Evolutionary conservation across 495 filamentous ascomycete genomes (phyloP).

Genomic region (Melanomma pulvis-pyrius): DNA sequence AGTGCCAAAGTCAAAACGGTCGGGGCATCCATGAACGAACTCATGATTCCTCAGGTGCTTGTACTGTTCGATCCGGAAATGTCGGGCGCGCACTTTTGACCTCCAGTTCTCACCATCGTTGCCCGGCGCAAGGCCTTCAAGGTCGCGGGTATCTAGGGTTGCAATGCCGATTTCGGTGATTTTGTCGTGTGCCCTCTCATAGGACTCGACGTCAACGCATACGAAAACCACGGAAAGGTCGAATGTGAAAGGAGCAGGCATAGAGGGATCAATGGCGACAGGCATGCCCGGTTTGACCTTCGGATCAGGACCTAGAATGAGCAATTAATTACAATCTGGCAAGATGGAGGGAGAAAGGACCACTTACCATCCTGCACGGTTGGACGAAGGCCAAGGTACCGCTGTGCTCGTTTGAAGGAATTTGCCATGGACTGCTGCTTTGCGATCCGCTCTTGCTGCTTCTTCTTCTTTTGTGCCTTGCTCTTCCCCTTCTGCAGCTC

Average conservation of each 20-base stretch:
- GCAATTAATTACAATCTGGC: neutral
- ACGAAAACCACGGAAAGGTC: conserved; percentile 66
- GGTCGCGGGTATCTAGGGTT: conserved; percentile 71
- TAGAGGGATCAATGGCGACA: conserved; percentile 40
- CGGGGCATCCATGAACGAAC: conserved; percentile 70
- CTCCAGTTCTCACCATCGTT: conserved; percentile 64
- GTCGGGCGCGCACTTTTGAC: conserved; percentile 63
- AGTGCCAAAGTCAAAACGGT: conserved; percentile 71
- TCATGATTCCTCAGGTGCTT: conserved; percentile 61
- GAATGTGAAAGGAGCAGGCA: conserved; percentile 52
- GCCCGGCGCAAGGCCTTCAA: conserved; percentile 59
- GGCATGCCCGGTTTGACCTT: neutral
- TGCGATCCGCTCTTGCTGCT: conserved; percentile 30
- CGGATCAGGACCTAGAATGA: neutral
- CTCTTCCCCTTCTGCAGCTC: conserved; percentile 51
- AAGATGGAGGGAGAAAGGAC: neutral
- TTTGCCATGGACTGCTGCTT: conserved; percentile 53
- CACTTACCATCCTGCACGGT: conserved; percentile 9
- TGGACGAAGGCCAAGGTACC: conserved; percentile 67
- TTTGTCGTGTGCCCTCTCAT: conserved; percentile 61
- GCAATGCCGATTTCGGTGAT: conserved; percentile 89
- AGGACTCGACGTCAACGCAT: conserved; percentile 79
- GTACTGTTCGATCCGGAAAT: conserved; percentile 77
- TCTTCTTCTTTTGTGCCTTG: conserved; percentile 53
- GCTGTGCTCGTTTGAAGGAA: conserved; percentile 63